Evolutionary conservation across 192 early-diverging fungal genomes (phyloP), one percentile per base, ranked within the genome.

Genomic region (Entomortierella lignicola): DNA sequence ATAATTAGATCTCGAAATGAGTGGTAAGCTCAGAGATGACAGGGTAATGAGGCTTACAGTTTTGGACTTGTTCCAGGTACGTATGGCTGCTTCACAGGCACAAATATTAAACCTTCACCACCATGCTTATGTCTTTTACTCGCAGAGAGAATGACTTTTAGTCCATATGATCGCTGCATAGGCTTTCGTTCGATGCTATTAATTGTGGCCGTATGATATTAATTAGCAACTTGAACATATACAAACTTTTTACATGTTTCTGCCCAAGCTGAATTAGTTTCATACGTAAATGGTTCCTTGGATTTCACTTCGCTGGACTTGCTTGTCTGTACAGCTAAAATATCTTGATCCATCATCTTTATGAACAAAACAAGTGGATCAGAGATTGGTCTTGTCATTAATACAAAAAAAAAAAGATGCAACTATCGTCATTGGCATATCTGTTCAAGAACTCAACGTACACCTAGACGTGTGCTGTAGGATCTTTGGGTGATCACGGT

Each of bases 51-150:
- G 1, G 34, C 42, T 67, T 86, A 92, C 89, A 90, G 39, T 39
- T 85, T 84, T 34, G 77, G 72, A 57, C 84, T 88, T 12, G 56
- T 70, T 20, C 89, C 89, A 21, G 86, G 59, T 15, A 82, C 68
- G 62, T 90, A 90, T 8, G 89, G 85, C 26, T 71, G 83, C 47
- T 81, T 83, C 2, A 89, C 87, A 47, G 91, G 88, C 4, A 89
- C 91, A 81, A 92, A 94, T 34, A 94, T 89, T 25, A 94, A 69
- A 0, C 92, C 91, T 47, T 94, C 91, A 21, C 82, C 89, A 55
- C 86, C 88, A 69, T 93, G 91, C 25, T 89, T 87, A 48, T 90
- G 81, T 32, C 72, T 79, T 21, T 86, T 82, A n/a, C 92, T 92
- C 41, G 87, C 79, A 55, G 91, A 87, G 51, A 94, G 86, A 26